A percentile compares a stretch with the other conserved stretches of the same genome.
These are phyloP conservation scores for Apiotrichum mycotoxinovorans DNA, from an alignment of 1,284 basidiomycete species.

Conservation along the genomic window DNA sequence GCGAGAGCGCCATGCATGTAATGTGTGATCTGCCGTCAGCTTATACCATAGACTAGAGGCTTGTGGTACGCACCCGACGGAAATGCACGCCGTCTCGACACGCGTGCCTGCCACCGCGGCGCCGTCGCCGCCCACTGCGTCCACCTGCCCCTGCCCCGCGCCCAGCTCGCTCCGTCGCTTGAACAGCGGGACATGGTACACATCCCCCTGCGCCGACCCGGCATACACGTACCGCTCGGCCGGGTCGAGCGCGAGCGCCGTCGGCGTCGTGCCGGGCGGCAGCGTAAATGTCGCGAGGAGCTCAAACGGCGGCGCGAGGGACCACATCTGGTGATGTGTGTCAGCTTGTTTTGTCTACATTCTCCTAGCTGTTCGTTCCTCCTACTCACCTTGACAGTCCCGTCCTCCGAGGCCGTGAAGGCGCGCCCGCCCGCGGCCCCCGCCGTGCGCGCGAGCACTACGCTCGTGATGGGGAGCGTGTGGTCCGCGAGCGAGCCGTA, in stretches of 20 bases:
- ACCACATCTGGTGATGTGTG: constrained; percentile 64
- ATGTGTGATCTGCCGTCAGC: constrained; percentile 57
- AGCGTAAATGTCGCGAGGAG: constrained; percentile 83
- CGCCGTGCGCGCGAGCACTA: constrained; percentile 63
- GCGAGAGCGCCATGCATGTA: constrained; percentile 68
- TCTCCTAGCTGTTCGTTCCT: neutral
- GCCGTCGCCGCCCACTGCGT: constrained; percentile 74
- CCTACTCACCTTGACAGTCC: constrained; percentile 75
- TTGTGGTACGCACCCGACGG: constrained; percentile 1
- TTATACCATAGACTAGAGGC: neutral
- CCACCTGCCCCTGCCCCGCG: constrained; percentile 46
- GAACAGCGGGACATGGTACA: constrained; percentile 79
- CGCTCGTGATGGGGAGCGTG: constrained; percentile 79
- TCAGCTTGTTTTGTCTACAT: neutral
- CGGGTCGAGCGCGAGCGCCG: constrained; percentile 69
- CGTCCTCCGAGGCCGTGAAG: constrained; percentile 78
- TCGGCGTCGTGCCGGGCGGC: constrained; percentile 57
- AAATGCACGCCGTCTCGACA: constrained; percentile 38
- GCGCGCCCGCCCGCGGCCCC: constrained; percentile 34
- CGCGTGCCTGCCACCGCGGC: constrained; percentile 62
- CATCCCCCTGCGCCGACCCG: constrained; percentile 64
- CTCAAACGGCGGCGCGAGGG: constrained; percentile 63
- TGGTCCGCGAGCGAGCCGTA: constrained; percentile 84
- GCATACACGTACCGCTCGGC: constrained; percentile 86
- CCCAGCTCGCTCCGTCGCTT: constrained; percentile 56